phyloP scores from a whole-genome alignment of 768 basidiomycete species.

The Mycena olivaceomarginata region DNA sequence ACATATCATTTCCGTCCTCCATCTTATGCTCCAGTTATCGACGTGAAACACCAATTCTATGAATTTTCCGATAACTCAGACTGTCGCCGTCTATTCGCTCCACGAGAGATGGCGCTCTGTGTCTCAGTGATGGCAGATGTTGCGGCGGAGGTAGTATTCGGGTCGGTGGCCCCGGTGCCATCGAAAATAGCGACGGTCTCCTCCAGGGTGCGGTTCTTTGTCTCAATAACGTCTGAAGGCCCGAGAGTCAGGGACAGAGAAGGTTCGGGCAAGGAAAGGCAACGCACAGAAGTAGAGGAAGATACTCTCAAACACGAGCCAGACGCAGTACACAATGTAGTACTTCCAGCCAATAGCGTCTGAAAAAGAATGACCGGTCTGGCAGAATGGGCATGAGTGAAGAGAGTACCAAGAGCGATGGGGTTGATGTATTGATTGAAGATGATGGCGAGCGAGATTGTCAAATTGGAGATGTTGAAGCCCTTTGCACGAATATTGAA shows the following conservation, averaged over 20 bases:
- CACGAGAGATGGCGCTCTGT: too few relatives aligned
- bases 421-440: background rate
- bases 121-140: too few relatives aligned
- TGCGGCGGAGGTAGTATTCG: too few relatives aligned
- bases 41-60: too few relatives aligned
- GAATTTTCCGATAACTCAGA: too few relatives aligned
- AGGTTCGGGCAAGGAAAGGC: background rate
- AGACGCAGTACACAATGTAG: background rate
- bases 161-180: background rate
- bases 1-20: too few relatives aligned
- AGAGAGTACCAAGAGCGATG: background rate
- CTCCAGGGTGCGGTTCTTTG: background rate
- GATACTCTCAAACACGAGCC: background rate
- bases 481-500: too few relatives aligned
- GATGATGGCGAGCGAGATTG: too few relatives aligned
- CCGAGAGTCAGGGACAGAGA: background rate
- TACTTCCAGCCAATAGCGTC: background rate
- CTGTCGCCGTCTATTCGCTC: too few relatives aligned
- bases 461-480: too few relatives aligned
- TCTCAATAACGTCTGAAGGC: background rate
- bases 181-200: background rate
- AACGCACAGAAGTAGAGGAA: background rate
- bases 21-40: too few relatives aligned
- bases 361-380: background rate
- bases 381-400: background rate